Evolutionary conservation across 2,329 filamentous ascomycete genomes (phyloP), one percentile per base, ranked within the genome.

Genomic region (Fusarium nurragi): DNA sequence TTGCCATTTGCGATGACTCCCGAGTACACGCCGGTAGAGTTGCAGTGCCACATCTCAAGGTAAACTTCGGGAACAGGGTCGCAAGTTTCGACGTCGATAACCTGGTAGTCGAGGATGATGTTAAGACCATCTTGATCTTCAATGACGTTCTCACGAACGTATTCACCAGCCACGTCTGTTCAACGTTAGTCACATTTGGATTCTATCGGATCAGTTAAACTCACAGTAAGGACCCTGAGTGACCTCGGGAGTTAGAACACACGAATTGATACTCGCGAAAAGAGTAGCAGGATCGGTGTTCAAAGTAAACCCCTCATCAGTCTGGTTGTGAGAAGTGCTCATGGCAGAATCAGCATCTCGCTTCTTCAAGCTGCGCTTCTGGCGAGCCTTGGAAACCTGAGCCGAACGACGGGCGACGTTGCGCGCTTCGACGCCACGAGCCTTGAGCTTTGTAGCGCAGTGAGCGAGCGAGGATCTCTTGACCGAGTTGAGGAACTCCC

Each of bases 161-260:
- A 71, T 43, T 76, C 74, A n/a, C 74, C 74, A 8, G 69, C 65
- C 4, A 76, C 74, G 41, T 76, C 74, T 53, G 46, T 8, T 14
- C 26, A 16, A 16, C 4, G 34, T 54, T n/a, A 50, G 28, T 18
- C 18, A 26, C 8, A n/a, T n/a, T n/a, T n/a, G n/a, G 9, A 18
- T n/a, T 34, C 32, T 5, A 34, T 16, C 6, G 9, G 32, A 9
- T 16, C 16, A 4, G 8, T n/a, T 10, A n/a, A 28, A n/a, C 46
- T 43, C 70, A 76, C 80, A 68, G 74, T 80, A 70, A 65, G 83
- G 83, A 3, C 83, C 83, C 67, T 84, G 76, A 4, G 81, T 84
- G 12, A 80, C 80, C 64, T 85, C 83, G 0, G 82, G 81, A 5
- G 77, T 80, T 23, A 85, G 74, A 12, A 84, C 75, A 51, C 83